Conservation (phyloP, 2,329 filamentous ascomycete genomes). For the Monascus ruber region DNA sequence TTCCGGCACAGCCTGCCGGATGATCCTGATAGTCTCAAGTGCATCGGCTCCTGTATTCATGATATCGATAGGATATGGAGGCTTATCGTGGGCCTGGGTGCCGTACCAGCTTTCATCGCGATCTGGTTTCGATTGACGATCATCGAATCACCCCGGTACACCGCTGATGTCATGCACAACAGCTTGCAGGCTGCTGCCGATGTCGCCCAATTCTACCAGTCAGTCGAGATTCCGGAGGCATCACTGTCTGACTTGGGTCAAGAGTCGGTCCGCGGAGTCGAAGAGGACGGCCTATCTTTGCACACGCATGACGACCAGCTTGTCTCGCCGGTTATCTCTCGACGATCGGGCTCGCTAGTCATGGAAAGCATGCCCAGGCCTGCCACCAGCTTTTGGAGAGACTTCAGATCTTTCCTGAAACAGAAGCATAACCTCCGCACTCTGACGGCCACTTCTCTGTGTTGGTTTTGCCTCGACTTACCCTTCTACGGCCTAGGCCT, state of each 20-base stretch:
- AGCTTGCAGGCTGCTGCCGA: slow-evolving; percentile 7
- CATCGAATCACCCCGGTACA: slow-evolving; percentile 52
- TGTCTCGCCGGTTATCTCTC: too few relatives aligned
- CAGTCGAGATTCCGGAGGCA: slow-evolving; percentile 1
- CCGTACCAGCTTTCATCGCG: slow-evolving; percentile 50
- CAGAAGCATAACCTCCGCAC: slow-evolving; percentile 15
- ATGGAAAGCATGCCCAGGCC: neutral
- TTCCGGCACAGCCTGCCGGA: slow-evolving; percentile 32
- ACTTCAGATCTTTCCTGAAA: slow-evolving; percentile 16
- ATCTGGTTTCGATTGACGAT: slow-evolving; percentile 54
- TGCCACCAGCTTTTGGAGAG: slow-evolving; percentile 1
- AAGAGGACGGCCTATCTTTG: neutral
- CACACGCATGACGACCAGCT: too few relatives aligned
- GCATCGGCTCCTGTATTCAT: slow-evolving; percentile 38
- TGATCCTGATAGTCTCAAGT: slow-evolving; percentile 35
- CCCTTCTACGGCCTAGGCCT: slow-evolving; percentile 42
- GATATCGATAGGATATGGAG: slow-evolving; percentile 50
- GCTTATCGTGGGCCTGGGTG: slow-evolving; percentile 51
- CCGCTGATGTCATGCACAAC: slow-evolving; percentile 40
- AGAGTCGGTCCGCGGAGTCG: neutral
- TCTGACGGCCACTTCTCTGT: slow-evolving; percentile 29
- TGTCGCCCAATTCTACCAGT: slow-evolving; percentile 6
- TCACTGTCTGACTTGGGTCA: neutral
- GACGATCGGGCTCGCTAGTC: too few relatives aligned
- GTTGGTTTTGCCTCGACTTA: slow-evolving; percentile 42